Evolutionary conservation across 352 stramenopile species (phyloP).

Genomic region (Phytophthora pini): DNA sequence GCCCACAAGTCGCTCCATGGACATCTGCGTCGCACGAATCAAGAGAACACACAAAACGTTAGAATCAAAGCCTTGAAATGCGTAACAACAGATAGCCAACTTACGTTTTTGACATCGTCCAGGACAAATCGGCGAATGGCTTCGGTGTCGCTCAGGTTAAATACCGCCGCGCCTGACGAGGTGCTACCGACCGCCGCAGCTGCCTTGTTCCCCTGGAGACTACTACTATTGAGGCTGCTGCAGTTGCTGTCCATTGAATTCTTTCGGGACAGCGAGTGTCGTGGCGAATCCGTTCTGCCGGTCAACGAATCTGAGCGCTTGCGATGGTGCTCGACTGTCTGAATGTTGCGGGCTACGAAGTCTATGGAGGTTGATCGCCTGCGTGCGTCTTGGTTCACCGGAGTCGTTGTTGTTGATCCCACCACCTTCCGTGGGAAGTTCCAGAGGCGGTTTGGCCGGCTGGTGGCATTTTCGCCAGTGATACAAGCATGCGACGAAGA

Average conservation of each 20-base stretch:
- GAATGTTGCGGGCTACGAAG: constrained; percentile 50
- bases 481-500: constrained; percentile 44
- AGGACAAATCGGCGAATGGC: constrained; percentile 67
- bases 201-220: constrained; percentile 27
- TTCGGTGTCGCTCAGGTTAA: constrained; percentile 69
- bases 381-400: constrained; percentile 26
- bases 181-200: constrained; percentile 9
- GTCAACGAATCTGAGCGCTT: constrained; percentile 40
- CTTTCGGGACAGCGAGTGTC: constrained; percentile 36
- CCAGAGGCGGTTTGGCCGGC: constrained; percentile 16
- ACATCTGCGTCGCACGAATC: constrained; percentile 50
- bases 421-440: constrained; percentile 33
- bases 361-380: constrained; percentile 42
- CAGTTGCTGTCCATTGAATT: constrained; percentile 37
- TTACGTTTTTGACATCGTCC: constrained; percentile 73
- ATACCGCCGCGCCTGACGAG: constrained; percentile 30
- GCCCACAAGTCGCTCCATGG: constrained; percentile 79
- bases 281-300: constrained; percentile 35
- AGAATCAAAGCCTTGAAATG: not conserved
- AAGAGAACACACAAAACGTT: constrained; percentile 7
- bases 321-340: constrained; percentile 43
- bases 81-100: not conserved
- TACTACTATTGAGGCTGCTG: constrained; percentile 35
- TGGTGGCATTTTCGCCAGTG: constrained; percentile 25
- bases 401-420: constrained; percentile 8